A percentile compares a stretch with the other conserved stretches of the same genome.
phyloP scores from a whole-genome alignment of 179 eudicot species.

The Drosera spatulata region DNA sequence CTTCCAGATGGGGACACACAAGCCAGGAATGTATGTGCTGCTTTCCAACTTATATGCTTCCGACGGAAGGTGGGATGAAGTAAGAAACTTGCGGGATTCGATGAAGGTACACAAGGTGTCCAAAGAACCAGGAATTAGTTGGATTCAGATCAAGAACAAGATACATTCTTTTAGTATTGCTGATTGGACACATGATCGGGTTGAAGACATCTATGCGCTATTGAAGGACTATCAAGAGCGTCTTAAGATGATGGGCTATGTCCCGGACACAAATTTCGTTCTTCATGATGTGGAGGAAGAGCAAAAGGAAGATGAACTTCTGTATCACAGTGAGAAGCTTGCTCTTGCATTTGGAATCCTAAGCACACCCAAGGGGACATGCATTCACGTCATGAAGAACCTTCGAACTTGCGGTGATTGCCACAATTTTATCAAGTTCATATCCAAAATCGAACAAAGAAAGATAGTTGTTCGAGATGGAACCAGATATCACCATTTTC shows the following conservation, averaged over 20 bases:
- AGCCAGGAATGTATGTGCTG: constrained; percentile 28
- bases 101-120: constrained; percentile 21
- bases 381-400: constrained; percentile 25
- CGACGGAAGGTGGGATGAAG: constrained; percentile 33
- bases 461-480: constrained; percentile 33
- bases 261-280: constrained; percentile 23
- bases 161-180: constrained; percentile 23
- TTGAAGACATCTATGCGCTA: constrained; percentile 12
- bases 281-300: constrained; percentile 35
- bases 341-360: constrained; percentile 26
- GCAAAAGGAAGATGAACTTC: constrained; percentile 28
- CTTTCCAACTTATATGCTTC: constrained; percentile 33
- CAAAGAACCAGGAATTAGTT: constrained; percentile 33
- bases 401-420: constrained; percentile 37
- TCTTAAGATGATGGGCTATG: constrained; percentile 24
- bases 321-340: constrained; percentile 36
- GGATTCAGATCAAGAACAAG: constrained; percentile 31
- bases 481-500: constrained; percentile 34
- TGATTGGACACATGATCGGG: constrained; percentile 18
- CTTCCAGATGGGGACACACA: constrained; percentile 16
- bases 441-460: constrained; percentile 21
- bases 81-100: constrained; percentile 21
- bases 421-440: constrained; percentile 30
- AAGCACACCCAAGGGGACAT: constrained; percentile 17
- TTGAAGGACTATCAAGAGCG: constrained; percentile 16